These are phyloP conservation scores for Ceratobasidium sp. DNA, from an alignment of 1,284 basidiomycete genomes.

Conservation along the genomic window DNA sequence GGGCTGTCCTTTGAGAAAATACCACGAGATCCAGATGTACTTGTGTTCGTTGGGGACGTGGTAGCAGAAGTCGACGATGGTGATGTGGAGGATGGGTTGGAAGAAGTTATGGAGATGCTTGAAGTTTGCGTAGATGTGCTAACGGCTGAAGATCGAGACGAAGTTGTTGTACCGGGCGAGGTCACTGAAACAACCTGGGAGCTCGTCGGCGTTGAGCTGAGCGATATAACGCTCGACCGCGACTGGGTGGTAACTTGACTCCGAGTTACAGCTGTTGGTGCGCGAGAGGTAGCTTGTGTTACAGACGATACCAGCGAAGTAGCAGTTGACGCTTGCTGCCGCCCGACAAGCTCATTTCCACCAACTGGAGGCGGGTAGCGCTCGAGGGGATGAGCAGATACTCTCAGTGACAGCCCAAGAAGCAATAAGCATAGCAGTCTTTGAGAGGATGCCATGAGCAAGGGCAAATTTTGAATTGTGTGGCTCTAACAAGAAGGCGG, in stretches of 20 bases:
- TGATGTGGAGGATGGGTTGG: slow-evolving; percentile 48
- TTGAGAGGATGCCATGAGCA: not conserved
- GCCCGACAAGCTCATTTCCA: not conserved
- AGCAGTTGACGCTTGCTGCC: not conserved
- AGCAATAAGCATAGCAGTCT: not conserved
- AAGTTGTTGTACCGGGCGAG: not conserved
- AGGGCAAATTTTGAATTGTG: too few relatives aligned
- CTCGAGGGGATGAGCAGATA: not conserved
- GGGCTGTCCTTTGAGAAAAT: slow-evolving; percentile 21
- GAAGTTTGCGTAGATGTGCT: not conserved
- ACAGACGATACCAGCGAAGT: not conserved
- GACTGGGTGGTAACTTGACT: not conserved
- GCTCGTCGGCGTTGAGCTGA: not conserved
- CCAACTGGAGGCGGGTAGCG: not conserved
- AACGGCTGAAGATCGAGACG: not conserved
- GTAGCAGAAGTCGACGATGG: slow-evolving; percentile 47
- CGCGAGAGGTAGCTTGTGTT: not conserved
- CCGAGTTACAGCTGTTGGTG: not conserved
- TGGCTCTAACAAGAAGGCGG: too few relatives aligned
- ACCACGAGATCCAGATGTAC: not conserved
- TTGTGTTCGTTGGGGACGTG: not conserved
- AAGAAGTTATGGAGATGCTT: slow-evolving; percentile 39
- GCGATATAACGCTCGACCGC: not conserved
- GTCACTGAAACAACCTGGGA: not conserved
- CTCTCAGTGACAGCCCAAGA: not conserved